Base-by-base conservation (phyloP, 108 stramenopile species). In the Hondaea fermentalgiana region DNA sequence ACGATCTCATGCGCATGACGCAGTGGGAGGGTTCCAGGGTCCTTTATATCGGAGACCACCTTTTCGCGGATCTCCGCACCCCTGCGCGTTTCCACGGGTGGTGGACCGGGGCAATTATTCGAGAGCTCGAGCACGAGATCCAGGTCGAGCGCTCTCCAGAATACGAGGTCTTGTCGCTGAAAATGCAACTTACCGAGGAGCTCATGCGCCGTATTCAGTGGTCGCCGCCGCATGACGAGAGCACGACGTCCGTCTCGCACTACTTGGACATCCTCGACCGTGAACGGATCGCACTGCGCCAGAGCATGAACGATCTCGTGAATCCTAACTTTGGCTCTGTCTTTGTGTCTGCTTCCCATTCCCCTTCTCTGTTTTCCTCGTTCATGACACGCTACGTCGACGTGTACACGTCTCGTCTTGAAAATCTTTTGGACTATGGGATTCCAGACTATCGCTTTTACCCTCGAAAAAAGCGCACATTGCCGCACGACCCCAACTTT, bases 31-130 rank as follows among this genome's bases (percentile, higher is more conserved):
- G 91, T 19, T 89, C 96, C 8, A 94, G 94, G 57, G 98, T 98
- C 0, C 91, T 99, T 88, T 99, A 98, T 90, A 94, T 99, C 87
- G 98, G 98, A 25, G 98, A 99, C 88, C 96, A 96, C 43, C 91
- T 99, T 17, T 98, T 97, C 93, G 97, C 98, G n/a, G 97, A 99
- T 94, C 90, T 99, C 23, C 76, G 76, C 49, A 83, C 45, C 10
- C 76, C 76, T 53, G 76, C 76, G 10, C 89, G 92, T 57, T 88
- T 87, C 19, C 91, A 93, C 57, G 92, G 92, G 23, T 93, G 92
- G 92, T 87, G 87, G 25, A 93, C 92, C 4, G 92, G 91, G 10
- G 92, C 92, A 49, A 91, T 93, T 23, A 93, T 93, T 21, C 91
- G 91, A 55, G 92, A 93, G 47, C 60, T 93, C 35, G 92, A 92